A percentile compares a stretch with the other conserved stretches of the same genome.
Conservation (phyloP, 345 rosid genomes). For the Turnera subulata region DNA sequence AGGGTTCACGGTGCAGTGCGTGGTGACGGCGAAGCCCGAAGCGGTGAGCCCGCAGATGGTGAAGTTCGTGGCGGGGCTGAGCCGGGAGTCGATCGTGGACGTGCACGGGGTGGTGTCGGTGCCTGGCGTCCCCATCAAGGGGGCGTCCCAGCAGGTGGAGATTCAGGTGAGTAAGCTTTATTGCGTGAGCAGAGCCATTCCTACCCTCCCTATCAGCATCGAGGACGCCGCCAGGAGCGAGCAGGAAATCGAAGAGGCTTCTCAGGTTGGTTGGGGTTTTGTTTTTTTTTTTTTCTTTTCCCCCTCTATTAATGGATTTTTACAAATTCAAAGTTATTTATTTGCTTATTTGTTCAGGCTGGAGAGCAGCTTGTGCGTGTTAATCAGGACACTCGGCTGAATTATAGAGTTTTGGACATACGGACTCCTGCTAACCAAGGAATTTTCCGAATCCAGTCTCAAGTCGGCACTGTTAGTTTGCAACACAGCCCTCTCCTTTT, state of each 20-base stretch:
- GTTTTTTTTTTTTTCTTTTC: too few species aligned
- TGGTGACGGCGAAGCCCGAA: slow-evolving; percentile 41
- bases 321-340: too few species aligned
- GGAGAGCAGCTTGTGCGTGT: slow-evolving; percentile 63
- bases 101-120: slow-evolving; percentile 14
- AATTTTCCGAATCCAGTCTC: slow-evolving; percentile 60
- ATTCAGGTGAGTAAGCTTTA: slow-evolving; percentile 57
- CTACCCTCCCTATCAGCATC: slow-evolving; percentile 56
- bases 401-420: slow-evolving; percentile 62
- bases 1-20: slow-evolving; percentile 76
- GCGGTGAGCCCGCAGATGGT: slow-evolving; percentile 61
- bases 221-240: slow-evolving; percentile 89
- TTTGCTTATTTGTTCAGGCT: slow-evolving; percentile 32
- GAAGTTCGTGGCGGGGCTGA: slow-evolving; percentile 45
- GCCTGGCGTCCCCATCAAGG: slow-evolving; percentile 36
- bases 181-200: slow-evolving; percentile 54
- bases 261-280: slow-evolving; percentile 32
- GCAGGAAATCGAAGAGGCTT: slow-evolving; percentile 59
- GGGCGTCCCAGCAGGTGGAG: slow-evolving; percentile 47
- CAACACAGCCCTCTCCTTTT: too few species aligned
- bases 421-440: slow-evolving; percentile 84
- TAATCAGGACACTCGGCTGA: slow-evolving; percentile 80
- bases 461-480: slow-evolving; percentile 42
- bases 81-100: slow-evolving; percentile 65
- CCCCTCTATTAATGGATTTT: too few species aligned